phyloP scores from a whole-genome alignment of 768 basidiomycete genomes.

The Kwoniella botswanensis region DNA sequence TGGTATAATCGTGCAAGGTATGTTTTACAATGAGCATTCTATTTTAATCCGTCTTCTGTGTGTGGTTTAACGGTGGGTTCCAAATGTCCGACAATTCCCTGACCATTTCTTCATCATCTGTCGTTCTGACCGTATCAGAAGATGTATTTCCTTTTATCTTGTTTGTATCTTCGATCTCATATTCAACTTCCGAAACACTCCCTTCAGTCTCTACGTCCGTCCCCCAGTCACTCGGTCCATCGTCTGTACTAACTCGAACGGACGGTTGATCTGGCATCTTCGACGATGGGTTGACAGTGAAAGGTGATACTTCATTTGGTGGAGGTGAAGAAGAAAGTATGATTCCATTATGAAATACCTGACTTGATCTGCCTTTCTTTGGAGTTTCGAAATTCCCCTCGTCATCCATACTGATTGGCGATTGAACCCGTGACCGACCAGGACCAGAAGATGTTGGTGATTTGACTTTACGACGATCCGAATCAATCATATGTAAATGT shows the following conservation, averaged over 20 bases:
- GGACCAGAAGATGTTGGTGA: background rate
- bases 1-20: slow-evolving; percentile 25
- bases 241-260: background rate
- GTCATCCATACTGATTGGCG: background rate
- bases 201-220: slow-evolving; percentile 32
- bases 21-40: background rate
- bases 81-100: slow-evolving; percentile 26
- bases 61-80: slow-evolving; percentile 3
- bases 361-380: background rate
- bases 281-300: background rate
- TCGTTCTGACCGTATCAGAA: background rate
- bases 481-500: slow-evolving; percentile 54
- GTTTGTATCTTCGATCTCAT: slow-evolving; percentile 15
- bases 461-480: slow-evolving; percentile 7
- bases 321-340: background rate
- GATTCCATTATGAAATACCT: slow-evolving; percentile 4
- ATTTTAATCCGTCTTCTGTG: background rate
- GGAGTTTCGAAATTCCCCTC: background rate
- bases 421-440: background rate
- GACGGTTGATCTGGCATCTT: slow-evolving; percentile 1
- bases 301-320: slow-evolving; percentile 7
- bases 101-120: slow-evolving; percentile 8
- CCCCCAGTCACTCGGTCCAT: slow-evolving; percentile 34
- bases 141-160: background rate
- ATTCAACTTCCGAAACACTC: slow-evolving; percentile 43